Percentiles rank a stretch among this genome's conserved stretches.
phyloP scores from a whole-genome alignment of 164 flowering plant genomes.

The Kalanchoe fedtschenkoi region DNA sequence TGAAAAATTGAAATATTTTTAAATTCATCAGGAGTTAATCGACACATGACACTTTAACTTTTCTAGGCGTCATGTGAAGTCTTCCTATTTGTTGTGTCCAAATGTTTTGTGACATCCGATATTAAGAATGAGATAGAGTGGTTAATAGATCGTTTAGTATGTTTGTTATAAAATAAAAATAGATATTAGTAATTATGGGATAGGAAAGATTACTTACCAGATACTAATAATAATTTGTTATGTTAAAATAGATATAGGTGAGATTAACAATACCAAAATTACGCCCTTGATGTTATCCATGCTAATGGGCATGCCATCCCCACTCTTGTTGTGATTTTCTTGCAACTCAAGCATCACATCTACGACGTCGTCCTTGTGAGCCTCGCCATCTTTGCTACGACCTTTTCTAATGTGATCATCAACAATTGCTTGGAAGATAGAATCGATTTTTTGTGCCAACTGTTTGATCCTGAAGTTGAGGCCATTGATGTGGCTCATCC shows the following conservation, averaged over 20 bases:
- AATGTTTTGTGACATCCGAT: too few species aligned
- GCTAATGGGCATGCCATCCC: background rate
- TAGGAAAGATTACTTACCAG: background rate
- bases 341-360: conserved; percentile 7
- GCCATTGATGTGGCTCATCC: background rate
- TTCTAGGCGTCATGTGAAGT: too few species aligned
- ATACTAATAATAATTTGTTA: background rate
- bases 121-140: too few species aligned
- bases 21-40: too few species aligned
- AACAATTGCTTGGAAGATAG: background rate
- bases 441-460: background rate
- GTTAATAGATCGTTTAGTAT: too few species aligned
- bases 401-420: conserved; percentile 3
- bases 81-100: too few species aligned
- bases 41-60: too few species aligned
- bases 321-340: background rate
- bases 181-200: too few species aligned
- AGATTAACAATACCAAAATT: background rate
- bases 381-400: background rate
- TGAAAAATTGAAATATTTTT: too few species aligned
- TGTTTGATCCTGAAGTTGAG: background rate
- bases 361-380: conserved; percentile 3
- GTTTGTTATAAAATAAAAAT: too few species aligned
- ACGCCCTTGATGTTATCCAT: background rate
- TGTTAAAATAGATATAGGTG: background rate